Evolutionary conservation across 2,329 filamentous ascomycete genomes (phyloP), one percentile per base, ranked within the genome.

Genomic region (Colletotrichum euphorbiae): DNA sequence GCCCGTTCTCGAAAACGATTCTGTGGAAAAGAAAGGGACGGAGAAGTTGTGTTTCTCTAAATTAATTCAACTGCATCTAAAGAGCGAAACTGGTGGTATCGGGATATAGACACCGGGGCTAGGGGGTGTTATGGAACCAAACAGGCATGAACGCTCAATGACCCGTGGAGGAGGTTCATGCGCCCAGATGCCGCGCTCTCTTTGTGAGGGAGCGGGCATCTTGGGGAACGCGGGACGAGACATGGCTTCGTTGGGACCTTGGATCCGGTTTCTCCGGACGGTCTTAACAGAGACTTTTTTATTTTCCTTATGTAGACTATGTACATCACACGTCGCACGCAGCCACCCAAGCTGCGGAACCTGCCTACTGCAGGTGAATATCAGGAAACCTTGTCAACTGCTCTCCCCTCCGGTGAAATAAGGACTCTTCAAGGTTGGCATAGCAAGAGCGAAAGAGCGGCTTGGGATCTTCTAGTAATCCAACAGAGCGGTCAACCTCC

Each of bases 231-330:
- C 61, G 59, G 45, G 50, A 67, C 36, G 55, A 54, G 54, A 59
- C 46, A n/a, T 38, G 21, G 45, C 57, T 51, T 42, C 57, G 13
- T 43, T 15, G 36, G 57, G 46, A 61, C 24, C n/a, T 52, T 65
- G 61, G 48, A 60, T 55, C 55, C 42, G 65, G 61, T 55, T 12
- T 42, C 54, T 51, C 15, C 38, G 28, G 36, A 31, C 40, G 50
- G 65, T 43, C 48, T 45, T 24, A 54, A 65, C 54, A 65, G 61
- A 24, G 54, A 59, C 62, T 56, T 67, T 68, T 31, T 69, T 70
- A 45, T 54, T 70, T 69, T 70, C 62, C 68, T 70, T 71, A 68
- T 71, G 70, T 71, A 71, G 64, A 71, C 68, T 63, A 56, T 71
- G 70, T 71, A 71, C 70, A 71, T 70, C 70, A 71, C 54, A 58